Conservation (phyloP, 495 filamentous ascomycete genomes). For the Aspergillus homomorphus region DNA sequence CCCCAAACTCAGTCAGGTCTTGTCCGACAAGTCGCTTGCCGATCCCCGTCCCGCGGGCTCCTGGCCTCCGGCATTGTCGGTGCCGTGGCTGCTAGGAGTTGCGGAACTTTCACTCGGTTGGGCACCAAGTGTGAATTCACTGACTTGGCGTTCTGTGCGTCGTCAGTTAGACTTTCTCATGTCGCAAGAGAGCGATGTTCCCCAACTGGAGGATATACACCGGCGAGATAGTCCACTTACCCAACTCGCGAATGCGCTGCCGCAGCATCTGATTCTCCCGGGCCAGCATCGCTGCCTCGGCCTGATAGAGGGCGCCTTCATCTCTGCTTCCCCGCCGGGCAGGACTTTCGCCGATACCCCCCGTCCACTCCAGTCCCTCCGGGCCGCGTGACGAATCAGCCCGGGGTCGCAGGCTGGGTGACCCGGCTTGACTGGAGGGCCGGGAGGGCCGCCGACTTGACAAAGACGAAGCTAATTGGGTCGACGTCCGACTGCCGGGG, state of each 20-base stretch:
- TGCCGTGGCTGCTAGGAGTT: conserved; percentile 15
- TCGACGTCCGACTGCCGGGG: conserved; percentile 28
- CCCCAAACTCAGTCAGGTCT: conserved; percentile 18
- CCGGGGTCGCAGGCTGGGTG: conserved; percentile 37
- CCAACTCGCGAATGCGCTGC: conserved; percentile 76
- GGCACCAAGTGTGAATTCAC: conserved; percentile 24
- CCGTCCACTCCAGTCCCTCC: conserved; percentile 30
- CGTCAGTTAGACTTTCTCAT: conserved; percentile 10
- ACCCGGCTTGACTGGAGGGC: conserved; percentile 34
- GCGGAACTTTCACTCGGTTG: conserved; percentile 12
- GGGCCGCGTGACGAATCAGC: conserved; percentile 24
- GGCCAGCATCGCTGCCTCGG: conserved; percentile 80
- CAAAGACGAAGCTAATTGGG: conserved; percentile 41
- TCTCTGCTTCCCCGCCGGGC: conserved; percentile 56
- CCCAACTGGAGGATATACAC: background rate
- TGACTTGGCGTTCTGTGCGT: conserved; percentile 35
- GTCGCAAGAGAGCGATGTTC: background rate
- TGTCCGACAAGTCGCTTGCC: conserved; percentile 21
- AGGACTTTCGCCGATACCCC: conserved; percentile 25
- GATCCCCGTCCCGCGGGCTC: conserved; percentile 19
- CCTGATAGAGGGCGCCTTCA: conserved; percentile 85
- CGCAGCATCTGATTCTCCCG: conserved; percentile 94
- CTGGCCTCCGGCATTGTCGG: conserved; percentile 25
- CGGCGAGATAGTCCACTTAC: conserved; percentile 24
- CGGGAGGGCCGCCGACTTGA: conserved; percentile 50